A percentile compares a stretch with the other conserved stretches of the same genome.
Evolutionary conservation across 306 rosid genomes (phyloP).

Genomic region (Sesbania bispinosa): DNA sequence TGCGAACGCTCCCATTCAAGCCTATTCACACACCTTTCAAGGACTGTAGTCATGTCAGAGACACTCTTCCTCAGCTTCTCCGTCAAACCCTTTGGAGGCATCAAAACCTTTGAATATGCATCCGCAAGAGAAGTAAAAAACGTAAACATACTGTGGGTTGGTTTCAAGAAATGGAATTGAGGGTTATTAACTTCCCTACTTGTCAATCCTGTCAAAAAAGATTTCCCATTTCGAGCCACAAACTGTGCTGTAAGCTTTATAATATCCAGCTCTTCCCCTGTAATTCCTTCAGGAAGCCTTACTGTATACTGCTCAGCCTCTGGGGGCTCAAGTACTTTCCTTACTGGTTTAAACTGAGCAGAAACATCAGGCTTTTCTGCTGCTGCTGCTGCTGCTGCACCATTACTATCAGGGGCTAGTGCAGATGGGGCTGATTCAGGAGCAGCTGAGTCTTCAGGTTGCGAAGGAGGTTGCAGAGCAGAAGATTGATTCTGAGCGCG

Average conservation of each 20-base stretch:
- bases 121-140: constrained; percentile 94
- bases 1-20: constrained; percentile 94
- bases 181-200: constrained; percentile 88
- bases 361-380: constrained; percentile 54
- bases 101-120: constrained; percentile 88
- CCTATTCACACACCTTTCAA: constrained; percentile 85
- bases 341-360: constrained; percentile 63
- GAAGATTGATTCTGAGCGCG: constrained; percentile 77
- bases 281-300: constrained; percentile 93
- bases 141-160: constrained; percentile 93
- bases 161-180: constrained; percentile 92
- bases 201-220: constrained; percentile 85
- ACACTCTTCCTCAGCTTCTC: constrained; percentile 82
- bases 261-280: constrained; percentile 91
- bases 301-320: constrained; percentile 92
- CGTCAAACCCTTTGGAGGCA: constrained; percentile 83
- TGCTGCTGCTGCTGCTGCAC: constrained; percentile 26
- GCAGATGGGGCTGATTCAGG: constrained; percentile 42
- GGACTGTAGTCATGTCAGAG: constrained; percentile 83
- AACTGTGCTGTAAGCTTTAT: constrained; percentile 96
- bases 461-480: constrained; percentile 36
- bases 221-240: constrained; percentile 93
- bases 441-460: constrained; percentile 40
- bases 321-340: constrained; percentile 85
- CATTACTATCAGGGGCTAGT: constrained; percentile 45